A percentile compares a stretch with the other conserved stretches of the same genome.
These are phyloP conservation scores for Pseudozyma thailandica DNA, from an alignment of 1,284 basidiomycete species.

Conservation along the genomic window DNA sequence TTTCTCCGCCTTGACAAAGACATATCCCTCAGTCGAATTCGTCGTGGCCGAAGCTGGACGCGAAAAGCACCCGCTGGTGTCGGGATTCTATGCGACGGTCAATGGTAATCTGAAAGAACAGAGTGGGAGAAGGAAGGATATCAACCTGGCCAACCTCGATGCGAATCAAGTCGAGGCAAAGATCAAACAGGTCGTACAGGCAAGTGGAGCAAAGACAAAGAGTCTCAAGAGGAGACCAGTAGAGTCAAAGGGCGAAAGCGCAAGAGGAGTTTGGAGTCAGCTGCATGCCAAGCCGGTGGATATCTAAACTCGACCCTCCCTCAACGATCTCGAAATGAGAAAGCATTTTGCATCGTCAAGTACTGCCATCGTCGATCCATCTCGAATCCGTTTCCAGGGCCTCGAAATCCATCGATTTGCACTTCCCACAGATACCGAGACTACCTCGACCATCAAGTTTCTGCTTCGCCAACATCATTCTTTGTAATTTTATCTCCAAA, in stretches of 20 bases:
- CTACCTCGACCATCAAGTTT: background rate
- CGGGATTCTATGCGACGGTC: constrained; percentile 11
- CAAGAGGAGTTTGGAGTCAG: constrained; percentile 43
- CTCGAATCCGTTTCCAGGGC: no score
- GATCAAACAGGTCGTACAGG: constrained; percentile 21
- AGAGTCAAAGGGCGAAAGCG: constrained; percentile 12
- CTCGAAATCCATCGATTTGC: no score
- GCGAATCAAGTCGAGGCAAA: constrained; percentile 20
- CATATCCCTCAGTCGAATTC: constrained; percentile 34
- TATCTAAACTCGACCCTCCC: no score
- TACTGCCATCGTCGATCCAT: no score
- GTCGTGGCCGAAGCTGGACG: constrained; percentile 15
- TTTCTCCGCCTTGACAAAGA: constrained; percentile 7
- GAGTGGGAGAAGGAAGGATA: constrained; percentile 19
- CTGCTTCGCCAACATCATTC: background rate
- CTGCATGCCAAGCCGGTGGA: constrained; percentile 22
- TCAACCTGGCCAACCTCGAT: constrained; percentile 35
- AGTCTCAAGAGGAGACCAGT: constrained; percentile 29
- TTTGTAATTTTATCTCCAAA: background rate
- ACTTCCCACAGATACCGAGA: no score
- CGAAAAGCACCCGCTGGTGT: constrained; percentile 24
- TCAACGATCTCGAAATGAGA: no score
- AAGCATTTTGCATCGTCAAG: no score
- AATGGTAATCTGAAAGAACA: background rate
- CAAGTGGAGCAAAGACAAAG: constrained; percentile 22